Base-by-base conservation (phyloP, 768 basidiomycete species). In the Termitomyces sp. region DNA sequence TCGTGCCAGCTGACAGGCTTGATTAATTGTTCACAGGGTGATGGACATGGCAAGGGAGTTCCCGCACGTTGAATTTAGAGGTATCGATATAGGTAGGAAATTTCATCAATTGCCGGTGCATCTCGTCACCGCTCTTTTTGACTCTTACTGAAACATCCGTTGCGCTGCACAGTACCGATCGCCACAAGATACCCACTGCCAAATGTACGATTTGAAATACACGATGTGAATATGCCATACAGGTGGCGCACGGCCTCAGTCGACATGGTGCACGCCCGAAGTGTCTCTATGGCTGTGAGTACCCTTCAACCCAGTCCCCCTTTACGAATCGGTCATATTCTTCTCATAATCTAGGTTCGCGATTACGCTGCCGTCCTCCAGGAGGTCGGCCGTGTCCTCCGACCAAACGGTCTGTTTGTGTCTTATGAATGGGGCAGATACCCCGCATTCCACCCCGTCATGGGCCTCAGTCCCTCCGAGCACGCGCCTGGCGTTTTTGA, bases 21-120 rank as follows among this genome's bases (percentile, higher is more conserved):
- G 8, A 40, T 41, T 54, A 11, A 54, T 63, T 63, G 55, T 61
- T 35, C 54, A 60, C 66, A 92, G 90, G 90, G 75, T 84, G 4
- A 77, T 86, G 70, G 87, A 90, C 62, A 87, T 92, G 85, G 87
- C 86, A 55, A 69, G 66, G 47, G 74, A 76, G 50, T 92, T 86
- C 67, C 85, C 83, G 18, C 74, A 80, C 63, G 86, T 82, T 60
- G 71, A 72, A 63, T 89, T 92, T 67, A 75, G 79, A 62, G 91
- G 87, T 43, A 69, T 90, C 52, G 91, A 93, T 71, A 86, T 90
- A 62, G 90, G 90, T 91, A 69, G 63, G 79, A 68, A 62, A 30
- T 22, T 33, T 13, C 38, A 54, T 38, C 47, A 58, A 53, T 45
- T 36, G 7, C 33, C 50, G 47, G 54, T 30, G 38, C 56, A 63